phyloP scores from a whole-genome alignment of 1,139 yeast species.

The Pichia sp. region DNA sequence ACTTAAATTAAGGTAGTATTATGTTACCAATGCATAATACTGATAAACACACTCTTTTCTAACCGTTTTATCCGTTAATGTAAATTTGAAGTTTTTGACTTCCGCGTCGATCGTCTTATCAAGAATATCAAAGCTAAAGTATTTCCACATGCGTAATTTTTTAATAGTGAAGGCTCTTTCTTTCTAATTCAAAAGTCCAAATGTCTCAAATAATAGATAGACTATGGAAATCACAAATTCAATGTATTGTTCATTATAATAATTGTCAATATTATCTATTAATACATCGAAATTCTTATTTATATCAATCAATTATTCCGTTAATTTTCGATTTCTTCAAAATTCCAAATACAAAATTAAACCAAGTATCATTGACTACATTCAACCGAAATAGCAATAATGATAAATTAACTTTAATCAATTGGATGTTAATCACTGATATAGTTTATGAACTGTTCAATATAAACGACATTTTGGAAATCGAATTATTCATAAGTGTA shows the following conservation, averaged over 20 bases:
- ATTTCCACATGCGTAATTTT: too few species aligned
- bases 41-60: not conserved
- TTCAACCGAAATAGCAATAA: not conserved
- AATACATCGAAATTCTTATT: conserved; percentile 4
- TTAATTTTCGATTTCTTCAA: conserved; percentile 1
- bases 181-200: not conserved
- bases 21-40: too few species aligned
- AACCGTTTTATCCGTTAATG: too few species aligned
- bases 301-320: not conserved
- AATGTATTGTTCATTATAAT: not conserved
- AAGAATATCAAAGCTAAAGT: not conserved
- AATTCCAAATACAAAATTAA: not conserved
- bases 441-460: not conserved
- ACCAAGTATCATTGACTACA: not conserved
- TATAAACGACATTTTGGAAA: not conserved
- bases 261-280: not conserved
- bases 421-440: conserved; percentile 4
- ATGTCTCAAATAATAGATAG: not conserved
- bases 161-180: too few species aligned
- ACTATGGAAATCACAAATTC: not conserved
- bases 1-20: too few species aligned
- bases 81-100: not conserved
- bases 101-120: not conserved
- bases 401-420: not conserved
- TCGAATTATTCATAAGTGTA: not conserved